phyloP scores from a whole-genome alignment of 495 filamentous ascomycete genomes.

The Podospora comata region DNA sequence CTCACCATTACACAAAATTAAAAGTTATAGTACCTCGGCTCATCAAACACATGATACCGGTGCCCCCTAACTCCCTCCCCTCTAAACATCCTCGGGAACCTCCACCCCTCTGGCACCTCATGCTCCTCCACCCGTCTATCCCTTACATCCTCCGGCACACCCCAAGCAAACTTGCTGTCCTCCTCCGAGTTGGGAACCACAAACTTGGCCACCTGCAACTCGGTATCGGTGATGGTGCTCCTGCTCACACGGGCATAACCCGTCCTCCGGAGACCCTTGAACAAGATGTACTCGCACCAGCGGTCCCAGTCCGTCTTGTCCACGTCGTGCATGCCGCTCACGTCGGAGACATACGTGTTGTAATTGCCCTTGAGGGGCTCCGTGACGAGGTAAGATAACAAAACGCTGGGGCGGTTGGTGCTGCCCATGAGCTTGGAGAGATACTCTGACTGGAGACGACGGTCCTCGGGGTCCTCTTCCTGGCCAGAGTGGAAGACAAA shows the following conservation, averaged over 20 bases:
- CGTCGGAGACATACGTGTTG: constrained; percentile 87
- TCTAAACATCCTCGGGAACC: constrained; percentile 85
- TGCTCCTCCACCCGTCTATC: constrained; percentile 53
- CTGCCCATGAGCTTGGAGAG: constrained; percentile 84
- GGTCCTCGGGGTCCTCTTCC: constrained; percentile 94
- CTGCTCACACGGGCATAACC: constrained; percentile 89
- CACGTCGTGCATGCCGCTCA: constrained; percentile 91
- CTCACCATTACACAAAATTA: constrained; percentile 7
- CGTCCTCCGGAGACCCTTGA: constrained; percentile 78
- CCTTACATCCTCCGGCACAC: constrained; percentile 29
- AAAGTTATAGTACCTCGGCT: constrained; percentile 69
- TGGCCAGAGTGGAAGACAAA: constrained; percentile 99
- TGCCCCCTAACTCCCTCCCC: constrained; percentile 87
- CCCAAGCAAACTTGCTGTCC: constrained; percentile 49
- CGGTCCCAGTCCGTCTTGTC: constrained; percentile 92
- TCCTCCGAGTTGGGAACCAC: constrained; percentile 69
- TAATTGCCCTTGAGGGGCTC: constrained; percentile 92
- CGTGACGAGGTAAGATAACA: constrained; percentile 90
- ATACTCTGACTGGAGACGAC: constrained; percentile 83
- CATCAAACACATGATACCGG: constrained; percentile 92
- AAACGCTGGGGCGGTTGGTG: constrained; percentile 73
- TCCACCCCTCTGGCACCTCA: constrained; percentile 68
- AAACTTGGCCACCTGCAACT: constrained; percentile 97
- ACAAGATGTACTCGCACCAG: constrained; percentile 99
- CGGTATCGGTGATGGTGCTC: constrained; percentile 93